phyloP scores from a whole-genome alignment of 2,329 filamentous ascomycete species.

The Diaporthe sp. region DNA sequence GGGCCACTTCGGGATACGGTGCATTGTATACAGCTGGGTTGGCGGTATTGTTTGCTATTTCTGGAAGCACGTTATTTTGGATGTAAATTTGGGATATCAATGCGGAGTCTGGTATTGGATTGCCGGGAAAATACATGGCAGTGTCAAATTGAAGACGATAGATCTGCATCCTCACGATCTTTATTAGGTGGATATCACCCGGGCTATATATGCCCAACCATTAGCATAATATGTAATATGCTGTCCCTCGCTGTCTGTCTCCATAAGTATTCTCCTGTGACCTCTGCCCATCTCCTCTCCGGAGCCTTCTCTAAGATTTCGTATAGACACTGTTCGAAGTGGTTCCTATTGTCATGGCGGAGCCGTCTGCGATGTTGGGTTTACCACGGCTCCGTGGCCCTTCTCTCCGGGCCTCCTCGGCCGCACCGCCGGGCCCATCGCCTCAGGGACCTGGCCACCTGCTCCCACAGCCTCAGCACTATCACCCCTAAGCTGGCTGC shows the following conservation, averaged over 20 bases:
- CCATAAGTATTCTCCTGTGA: background rate
- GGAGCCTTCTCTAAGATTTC: no score
- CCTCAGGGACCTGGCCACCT: background rate
- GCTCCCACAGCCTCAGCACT: background rate
- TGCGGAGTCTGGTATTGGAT: background rate
- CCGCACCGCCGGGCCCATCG: constrained; percentile 30
- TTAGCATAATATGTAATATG: constrained; percentile 21
- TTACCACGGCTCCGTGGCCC: constrained; percentile 37
- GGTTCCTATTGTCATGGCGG: background rate
- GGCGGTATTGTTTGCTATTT: constrained; percentile 30
- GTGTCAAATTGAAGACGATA: constrained; percentile 13
- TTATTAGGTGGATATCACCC: background rate
- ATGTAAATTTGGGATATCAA: constrained; percentile 7
- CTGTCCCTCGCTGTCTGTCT: background rate
- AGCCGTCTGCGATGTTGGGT: constrained; percentile 1
- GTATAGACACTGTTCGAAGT: background rate
- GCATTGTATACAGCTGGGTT: constrained; percentile 23
- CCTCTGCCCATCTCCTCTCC: background rate
- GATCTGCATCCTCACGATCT: background rate
- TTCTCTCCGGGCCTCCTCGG: constrained; percentile 32
- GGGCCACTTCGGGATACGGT: background rate
- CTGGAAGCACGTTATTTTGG: constrained; percentile 32
- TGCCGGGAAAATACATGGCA: background rate
- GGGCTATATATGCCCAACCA: background rate
- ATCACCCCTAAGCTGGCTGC: constrained; percentile 14